These are phyloP conservation scores for Corrigiola litoralis DNA, from an alignment of 179 eudicot species.

Conservation along the genomic window DNA sequence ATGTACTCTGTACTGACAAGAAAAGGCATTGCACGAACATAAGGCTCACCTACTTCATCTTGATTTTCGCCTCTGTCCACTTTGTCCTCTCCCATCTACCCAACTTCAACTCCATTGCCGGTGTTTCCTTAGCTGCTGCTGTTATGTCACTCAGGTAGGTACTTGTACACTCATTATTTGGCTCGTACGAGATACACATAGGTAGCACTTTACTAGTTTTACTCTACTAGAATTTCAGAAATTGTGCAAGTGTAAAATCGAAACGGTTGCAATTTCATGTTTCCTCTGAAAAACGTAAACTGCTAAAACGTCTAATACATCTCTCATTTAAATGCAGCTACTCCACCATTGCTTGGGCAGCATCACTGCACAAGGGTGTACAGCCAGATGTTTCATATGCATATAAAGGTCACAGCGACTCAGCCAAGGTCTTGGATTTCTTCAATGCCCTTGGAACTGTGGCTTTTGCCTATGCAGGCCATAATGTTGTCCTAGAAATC, in stretches of 20 bases:
- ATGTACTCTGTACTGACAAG: slow-evolving; percentile 20
- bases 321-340: slow-evolving; percentile 16
- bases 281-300: too few species aligned
- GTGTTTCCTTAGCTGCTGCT: slow-evolving; percentile 41
- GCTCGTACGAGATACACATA: not conserved
- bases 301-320: too few species aligned
- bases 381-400: slow-evolving; percentile 27
- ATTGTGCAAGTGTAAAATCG: too few species aligned
- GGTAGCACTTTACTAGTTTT: too few species aligned
- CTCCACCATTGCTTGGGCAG: slow-evolving; percentile 39
- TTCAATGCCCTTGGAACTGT: slow-evolving; percentile 36
- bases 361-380: slow-evolving; percentile 33
- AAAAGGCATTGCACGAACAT: slow-evolving; percentile 17
- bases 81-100: slow-evolving; percentile 42
- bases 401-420: not conserved
- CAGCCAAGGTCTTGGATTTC: slow-evolving; percentile 34
- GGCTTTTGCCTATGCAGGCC: slow-evolving; percentile 44
- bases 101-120: slow-evolving; percentile 39
- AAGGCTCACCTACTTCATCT: slow-evolving; percentile 36
- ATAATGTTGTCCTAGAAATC: slow-evolving; percentile 39
- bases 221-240: too few species aligned
- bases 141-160: slow-evolving; percentile 41
- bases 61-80: slow-evolving; percentile 40
- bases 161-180: not conserved
- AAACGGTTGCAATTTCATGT: too few species aligned